These are phyloP conservation scores for Paecilomyces sp. DNA, from an alignment of 2,329 filamentous ascomycete genomes.

Conservation along the genomic window DNA sequence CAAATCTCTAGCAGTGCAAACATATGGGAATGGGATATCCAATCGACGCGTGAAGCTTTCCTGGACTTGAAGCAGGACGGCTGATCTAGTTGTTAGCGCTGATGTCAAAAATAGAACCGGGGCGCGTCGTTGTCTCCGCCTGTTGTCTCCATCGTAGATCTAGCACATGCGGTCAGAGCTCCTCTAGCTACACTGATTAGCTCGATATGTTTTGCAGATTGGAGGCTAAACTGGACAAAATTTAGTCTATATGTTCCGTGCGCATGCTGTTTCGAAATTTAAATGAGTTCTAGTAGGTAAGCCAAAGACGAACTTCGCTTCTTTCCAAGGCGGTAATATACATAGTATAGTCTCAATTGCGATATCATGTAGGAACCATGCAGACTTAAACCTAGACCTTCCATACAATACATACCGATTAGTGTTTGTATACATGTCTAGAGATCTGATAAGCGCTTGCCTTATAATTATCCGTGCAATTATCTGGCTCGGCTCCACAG, in stretches of 20 bases:
- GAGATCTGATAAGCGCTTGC: not conserved
- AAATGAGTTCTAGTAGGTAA: not conserved
- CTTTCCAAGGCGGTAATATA: not conserved
- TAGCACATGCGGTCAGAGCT: not conserved
- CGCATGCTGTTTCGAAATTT: not conserved
- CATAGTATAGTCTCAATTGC: not conserved
- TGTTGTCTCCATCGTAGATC: conserved; percentile 9
- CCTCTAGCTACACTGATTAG: not conserved
- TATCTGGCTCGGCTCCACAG: not conserved
- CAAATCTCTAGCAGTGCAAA: not conserved
- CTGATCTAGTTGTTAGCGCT: conserved; percentile 9
- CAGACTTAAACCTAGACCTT: not conserved
- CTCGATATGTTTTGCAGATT: no score
- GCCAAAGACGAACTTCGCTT: not conserved
- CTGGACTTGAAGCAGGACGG: conserved; percentile 20
- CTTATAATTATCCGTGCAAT: not conserved
- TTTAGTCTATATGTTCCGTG: not conserved
- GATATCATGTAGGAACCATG: not conserved
- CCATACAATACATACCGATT: not conserved
- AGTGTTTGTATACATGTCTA: not conserved
- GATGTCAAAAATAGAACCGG: conserved; percentile 12
- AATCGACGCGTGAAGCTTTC: not conserved
- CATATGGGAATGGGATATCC: not conserved
- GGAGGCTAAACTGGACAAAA: no score
- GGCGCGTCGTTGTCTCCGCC: conserved; percentile 7